Base-by-base conservation (phyloP, 495 filamentous ascomycete genomes). In the Trichocladium antarcticum region DNA sequence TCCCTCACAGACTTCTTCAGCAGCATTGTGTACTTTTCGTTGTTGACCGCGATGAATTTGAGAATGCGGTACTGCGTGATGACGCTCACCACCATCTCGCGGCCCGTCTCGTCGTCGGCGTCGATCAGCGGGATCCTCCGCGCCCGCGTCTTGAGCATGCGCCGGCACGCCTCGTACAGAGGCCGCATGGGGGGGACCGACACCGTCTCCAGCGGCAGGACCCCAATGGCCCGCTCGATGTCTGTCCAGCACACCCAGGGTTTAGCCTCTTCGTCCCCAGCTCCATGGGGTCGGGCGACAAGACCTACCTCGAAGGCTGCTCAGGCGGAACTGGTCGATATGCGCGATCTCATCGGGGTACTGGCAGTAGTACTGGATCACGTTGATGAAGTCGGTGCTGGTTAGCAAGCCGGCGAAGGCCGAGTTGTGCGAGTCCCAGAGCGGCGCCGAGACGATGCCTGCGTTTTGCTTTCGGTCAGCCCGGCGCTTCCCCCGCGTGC, bases 311-410 rank as follows among this genome's bases (percentile, higher is more conserved):
- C 89, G 76, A 42, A 99, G 79, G 60, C 86, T 95, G 70, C 86
- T 89, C 42, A 99, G 71, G 29, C 87, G 85, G 68, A 99, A 97
- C 61, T 95, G 84, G 60, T 97, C 92, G 60, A 97, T 83, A 60
- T 89, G 77, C 47, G 81, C 79, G 45, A 99, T 75, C 11, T 87
- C 82, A 37, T 90, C 86, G 14, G 93, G 93, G 57, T 90, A 94
- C 69, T 97, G 90, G 81, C 92, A 97, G 71, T 97, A 97, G 66
- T 97, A 99, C 68, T 97, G 93, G 45, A 99, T 93, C 47, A 99
- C 84, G 63, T 99, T 99, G 72, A 99, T 85, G 65, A 92, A 99
- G 66, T 99, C 92, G 53, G 87, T 92, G 39, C 87, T 93, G 17
- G 92, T 97, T 59, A 99, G 75, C 20, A 97, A 74, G 42, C 92